Evolutionary conservation across 208 protist genomes (phyloP).

Genomic region (Naegleria gruberi): DNA sequence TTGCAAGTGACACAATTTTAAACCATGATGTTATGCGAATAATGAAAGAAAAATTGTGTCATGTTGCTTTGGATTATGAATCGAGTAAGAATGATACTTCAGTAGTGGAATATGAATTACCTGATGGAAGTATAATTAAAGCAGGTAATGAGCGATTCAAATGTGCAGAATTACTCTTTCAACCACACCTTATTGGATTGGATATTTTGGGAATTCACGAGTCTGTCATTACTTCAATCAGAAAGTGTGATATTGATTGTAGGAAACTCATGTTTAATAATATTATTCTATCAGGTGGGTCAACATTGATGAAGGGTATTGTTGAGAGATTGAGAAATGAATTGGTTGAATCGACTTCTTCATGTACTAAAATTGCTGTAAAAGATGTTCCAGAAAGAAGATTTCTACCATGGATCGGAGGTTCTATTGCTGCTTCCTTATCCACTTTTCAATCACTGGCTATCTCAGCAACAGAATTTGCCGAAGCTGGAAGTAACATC

Average conservation of each 20-base stretch:
- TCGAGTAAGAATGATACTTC: not conserved
- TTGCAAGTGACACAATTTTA: no score
- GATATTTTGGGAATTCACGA: conserved; percentile 87
- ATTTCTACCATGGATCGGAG: conserved; percentile 94
- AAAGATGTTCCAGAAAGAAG: conserved; percentile 86
- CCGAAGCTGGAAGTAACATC: conserved; percentile 90
- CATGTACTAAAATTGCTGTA: conserved; percentile 90
- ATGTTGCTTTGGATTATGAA: not conserved
- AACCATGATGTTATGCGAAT: no score
- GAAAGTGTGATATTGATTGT: conserved; percentile 84
- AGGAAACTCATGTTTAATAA: conserved; percentile 14
- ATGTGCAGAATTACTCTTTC: conserved; percentile 91
- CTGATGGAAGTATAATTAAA: conserved; percentile 68
- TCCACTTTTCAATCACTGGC: conserved; percentile 92
- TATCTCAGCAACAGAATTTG: conserved; percentile 96
- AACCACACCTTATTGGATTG: conserved; percentile 82
- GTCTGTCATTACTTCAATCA: conserved; percentile 90
- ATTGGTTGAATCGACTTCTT: conserved; percentile 78
- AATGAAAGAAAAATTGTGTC: not conserved
- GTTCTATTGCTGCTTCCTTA: conserved; percentile 94
- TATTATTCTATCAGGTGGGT: not conserved
- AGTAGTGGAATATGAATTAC: conserved; percentile 26
- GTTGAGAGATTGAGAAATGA: conserved; percentile 61
- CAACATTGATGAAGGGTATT: not conserved
- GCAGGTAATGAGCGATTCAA: conserved; percentile 72